A percentile compares a stretch with the other conserved stretches of the same genome.
Evolutionary conservation across 495 filamentous ascomycete species (phyloP).

Genomic region (Cairneyella variabilis): DNA sequence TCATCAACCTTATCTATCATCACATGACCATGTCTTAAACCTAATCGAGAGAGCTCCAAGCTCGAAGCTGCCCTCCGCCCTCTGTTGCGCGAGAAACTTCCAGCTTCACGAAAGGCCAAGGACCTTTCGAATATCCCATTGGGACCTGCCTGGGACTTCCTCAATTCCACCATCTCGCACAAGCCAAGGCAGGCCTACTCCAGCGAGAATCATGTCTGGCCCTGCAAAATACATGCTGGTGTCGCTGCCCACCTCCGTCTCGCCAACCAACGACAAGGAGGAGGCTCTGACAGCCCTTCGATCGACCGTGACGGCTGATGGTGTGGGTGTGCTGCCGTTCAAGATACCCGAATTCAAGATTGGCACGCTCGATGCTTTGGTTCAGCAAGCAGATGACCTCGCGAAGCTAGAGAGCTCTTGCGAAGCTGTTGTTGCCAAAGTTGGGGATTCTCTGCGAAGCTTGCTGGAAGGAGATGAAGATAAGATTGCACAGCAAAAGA

Average conservation of each 20-base stretch:
- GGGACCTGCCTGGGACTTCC: neutral
- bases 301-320: slow-evolving; percentile 66
- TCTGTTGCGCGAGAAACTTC: neutral
- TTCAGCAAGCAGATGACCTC: slow-evolving; percentile 94
- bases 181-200: neutral
- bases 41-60: slow-evolving; percentile 11
- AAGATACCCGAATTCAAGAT: slow-evolving; percentile 93
- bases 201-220: slow-evolving; percentile 31
- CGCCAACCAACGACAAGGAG: slow-evolving; percentile 66
- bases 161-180: neutral
- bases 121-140: slow-evolving; percentile 5
- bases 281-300: slow-evolving; percentile 75
- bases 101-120: neutral
- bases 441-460: slow-evolving; percentile 76
- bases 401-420: slow-evolving; percentile 79
- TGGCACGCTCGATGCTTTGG: slow-evolving; percentile 91
- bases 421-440: slow-evolving; percentile 80
- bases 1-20: neutral
- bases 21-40: neutral
- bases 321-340: slow-evolving; percentile 74
- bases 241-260: slow-evolving; percentile 71
- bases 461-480: slow-evolving; percentile 80
- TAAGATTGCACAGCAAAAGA: slow-evolving; percentile 81
- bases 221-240: slow-evolving; percentile 64
- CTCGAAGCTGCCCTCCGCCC: slow-evolving; percentile 8